Base-by-base conservation (phyloP, 805 yeast genomes). In the Metschnikowia koreensis region DNA sequence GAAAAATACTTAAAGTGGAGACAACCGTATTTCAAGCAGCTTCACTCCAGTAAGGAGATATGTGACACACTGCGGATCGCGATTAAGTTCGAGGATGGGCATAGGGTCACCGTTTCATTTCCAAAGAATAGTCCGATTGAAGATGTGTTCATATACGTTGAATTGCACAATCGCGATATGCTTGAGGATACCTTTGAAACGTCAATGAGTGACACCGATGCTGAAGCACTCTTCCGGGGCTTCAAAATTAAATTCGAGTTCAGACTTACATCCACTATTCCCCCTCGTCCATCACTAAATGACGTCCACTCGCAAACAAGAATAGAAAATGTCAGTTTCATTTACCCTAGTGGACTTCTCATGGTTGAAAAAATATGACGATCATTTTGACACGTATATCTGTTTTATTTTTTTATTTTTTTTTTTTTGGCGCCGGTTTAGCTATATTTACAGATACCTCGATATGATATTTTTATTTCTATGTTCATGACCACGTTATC, bases 51-150 rank as follows among this genome's bases (percentile, higher is more conserved):
- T n/a, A 60, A 56, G 9, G 54, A 56, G 10, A 34, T 47, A 12
- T 48, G 46, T 13, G 68, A 60, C 28, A 57, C 50, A 31, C 84
- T 94, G 9, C 79, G 86, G 38, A 73, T 93, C 2, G 92, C 94
- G 1, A 78, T 93, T 9, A 78, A 93, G 57, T 63, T 89, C 39
- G 78, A 79, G 1, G 69, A 75, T 52, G 96, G 96, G 2, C 74
- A 73, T 45, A 78, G 97, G 52, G 63, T 81, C 6, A 68, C 71
- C 0, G 50, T 63, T 13, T 57, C 51, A 29, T 72, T 73, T 56
- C 74, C 76, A 1, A 64, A 67, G 6, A 65, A 61, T 7, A 50
- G 53, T 43, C 55, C 51, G 2, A 60, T 74, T 5, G 67, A 63
- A 28, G 73, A 69, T 49, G 57, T 74, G 1, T 74, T 69, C 47